Evolutionary conservation across 768 basidiomycete species (phyloP).

Genomic region (Agaricus sinodeliciosus): DNA sequence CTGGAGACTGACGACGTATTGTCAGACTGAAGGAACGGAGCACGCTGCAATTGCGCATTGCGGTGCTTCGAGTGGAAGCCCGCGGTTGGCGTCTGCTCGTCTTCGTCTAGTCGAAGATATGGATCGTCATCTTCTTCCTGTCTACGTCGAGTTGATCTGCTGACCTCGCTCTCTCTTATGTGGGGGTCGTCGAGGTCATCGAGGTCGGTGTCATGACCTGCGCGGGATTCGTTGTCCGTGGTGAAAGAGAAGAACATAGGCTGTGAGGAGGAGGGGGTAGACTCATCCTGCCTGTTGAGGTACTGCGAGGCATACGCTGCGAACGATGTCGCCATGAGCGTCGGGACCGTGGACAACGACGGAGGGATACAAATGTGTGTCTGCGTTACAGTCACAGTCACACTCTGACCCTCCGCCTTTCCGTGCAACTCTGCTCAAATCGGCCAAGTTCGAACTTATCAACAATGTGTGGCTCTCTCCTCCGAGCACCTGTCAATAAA

Average conservation of each 20-base stretch:
- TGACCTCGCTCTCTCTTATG: constrained; percentile 36
- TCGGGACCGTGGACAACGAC: constrained; percentile 14
- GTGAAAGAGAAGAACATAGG: constrained; percentile 88
- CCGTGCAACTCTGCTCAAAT: not conserved
- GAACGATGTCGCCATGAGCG: constrained; percentile 58
- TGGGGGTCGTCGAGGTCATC: constrained; percentile 79
- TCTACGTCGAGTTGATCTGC: constrained; percentile 21
- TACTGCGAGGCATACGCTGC: constrained; percentile 81
- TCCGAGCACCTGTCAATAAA: not conserved
- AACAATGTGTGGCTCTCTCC: no score
- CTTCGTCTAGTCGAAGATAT: constrained; percentile 72
- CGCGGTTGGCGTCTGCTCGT: constrained; percentile 31
- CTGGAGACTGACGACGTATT: constrained; percentile 24
- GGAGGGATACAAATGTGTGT: constrained; percentile 3
- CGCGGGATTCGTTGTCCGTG: constrained; percentile 60
- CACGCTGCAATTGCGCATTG: constrained; percentile 20
- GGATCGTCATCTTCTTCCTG: constrained; percentile 64
- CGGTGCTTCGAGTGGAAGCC: constrained; percentile 23
- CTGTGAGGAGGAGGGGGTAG: constrained; percentile 57
- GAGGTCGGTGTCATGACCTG: constrained; percentile 41
- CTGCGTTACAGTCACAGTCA: constrained; percentile 7
- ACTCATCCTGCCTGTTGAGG: constrained; percentile 48
- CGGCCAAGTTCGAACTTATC: no score
- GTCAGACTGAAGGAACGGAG: constrained; percentile 32
- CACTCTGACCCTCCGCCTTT: not conserved